phyloP scores from a whole-genome alignment of 192 early-diverging fungal species.

The Dimargaris verticillata region DNA sequence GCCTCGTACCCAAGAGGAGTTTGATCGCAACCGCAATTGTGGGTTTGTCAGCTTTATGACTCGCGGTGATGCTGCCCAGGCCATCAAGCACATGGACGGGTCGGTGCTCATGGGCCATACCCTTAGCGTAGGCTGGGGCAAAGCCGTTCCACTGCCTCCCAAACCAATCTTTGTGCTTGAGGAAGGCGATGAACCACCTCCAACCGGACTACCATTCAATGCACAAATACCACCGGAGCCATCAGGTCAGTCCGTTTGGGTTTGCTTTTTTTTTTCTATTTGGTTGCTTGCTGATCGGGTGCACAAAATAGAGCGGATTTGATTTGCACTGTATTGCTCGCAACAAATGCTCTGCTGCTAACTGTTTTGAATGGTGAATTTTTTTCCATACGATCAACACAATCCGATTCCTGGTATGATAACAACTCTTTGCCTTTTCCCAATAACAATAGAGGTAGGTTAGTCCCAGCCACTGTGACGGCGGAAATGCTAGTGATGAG shows the following conservation, averaged over 20 bases:
- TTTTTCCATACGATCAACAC: no score
- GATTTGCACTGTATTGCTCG: no score
- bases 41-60: constrained; percentile 88
- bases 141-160: constrained; percentile 51
- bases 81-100: constrained; percentile 59
- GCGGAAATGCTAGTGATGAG: no score
- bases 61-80: constrained; percentile 46
- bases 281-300: no score
- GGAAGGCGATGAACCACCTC: constrained; percentile 13
- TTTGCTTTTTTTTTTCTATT: no score
- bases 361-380: no score
- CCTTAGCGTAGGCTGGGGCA: constrained; percentile 63
- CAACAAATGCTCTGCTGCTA: no score
- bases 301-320: no score
- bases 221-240: constrained; percentile 28
- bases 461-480: no score
- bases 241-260: neutral
- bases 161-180: constrained; percentile 44
- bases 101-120: constrained; percentile 35
- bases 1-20: constrained; percentile 75
- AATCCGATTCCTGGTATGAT: no score
- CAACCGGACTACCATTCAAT: constrained; percentile 40
- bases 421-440: no score
- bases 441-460: no score
- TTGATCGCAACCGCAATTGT: constrained; percentile 55